Conservation (phyloP, 495 filamentous ascomycete genomes). For the Aspergillus bridgeri region DNA sequence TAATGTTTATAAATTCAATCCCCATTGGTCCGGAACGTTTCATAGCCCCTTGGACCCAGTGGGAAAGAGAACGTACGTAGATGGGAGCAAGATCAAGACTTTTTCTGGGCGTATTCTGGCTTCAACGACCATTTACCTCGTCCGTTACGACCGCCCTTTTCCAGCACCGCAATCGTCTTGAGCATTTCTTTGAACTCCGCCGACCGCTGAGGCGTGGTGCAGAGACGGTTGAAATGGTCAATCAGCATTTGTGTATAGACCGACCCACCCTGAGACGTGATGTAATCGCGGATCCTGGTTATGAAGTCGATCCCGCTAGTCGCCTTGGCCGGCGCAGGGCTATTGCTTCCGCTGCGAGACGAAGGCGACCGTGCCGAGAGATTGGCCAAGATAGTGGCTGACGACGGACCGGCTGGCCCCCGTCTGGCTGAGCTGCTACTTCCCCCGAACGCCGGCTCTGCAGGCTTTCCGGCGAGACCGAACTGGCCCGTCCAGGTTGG, state of each 20-base stretch:
- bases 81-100: constrained; percentile 5
- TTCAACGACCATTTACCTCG: constrained; percentile 61
- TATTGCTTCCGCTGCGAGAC: constrained; percentile 32
- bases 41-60: neutral
- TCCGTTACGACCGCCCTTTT: constrained; percentile 50
- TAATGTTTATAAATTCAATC: neutral
- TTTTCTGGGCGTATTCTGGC: constrained; percentile 47
- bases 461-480: constrained; percentile 64
- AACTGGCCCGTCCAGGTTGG: constrained; percentile 91
- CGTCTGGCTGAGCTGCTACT: constrained; percentile 33
- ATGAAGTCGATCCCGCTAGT: constrained; percentile 56
- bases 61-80: neutral
- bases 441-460: constrained; percentile 26
- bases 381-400: constrained; percentile 55
- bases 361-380: constrained; percentile 41
- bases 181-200: constrained; percentile 64
- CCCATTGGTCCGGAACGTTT: neutral
- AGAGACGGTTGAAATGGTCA: constrained; percentile 72
- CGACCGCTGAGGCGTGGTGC: constrained; percentile 49
- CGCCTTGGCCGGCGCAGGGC: constrained; percentile 22
- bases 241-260: constrained; percentile 73
- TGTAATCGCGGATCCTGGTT: constrained; percentile 69
- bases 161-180: constrained; percentile 54
- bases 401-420: constrained; percentile 46
- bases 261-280: constrained; percentile 65